Evolutionary conservation across 768 basidiomycete species (phyloP).

Genomic region (Phlebiopsis gigantea): DNA sequence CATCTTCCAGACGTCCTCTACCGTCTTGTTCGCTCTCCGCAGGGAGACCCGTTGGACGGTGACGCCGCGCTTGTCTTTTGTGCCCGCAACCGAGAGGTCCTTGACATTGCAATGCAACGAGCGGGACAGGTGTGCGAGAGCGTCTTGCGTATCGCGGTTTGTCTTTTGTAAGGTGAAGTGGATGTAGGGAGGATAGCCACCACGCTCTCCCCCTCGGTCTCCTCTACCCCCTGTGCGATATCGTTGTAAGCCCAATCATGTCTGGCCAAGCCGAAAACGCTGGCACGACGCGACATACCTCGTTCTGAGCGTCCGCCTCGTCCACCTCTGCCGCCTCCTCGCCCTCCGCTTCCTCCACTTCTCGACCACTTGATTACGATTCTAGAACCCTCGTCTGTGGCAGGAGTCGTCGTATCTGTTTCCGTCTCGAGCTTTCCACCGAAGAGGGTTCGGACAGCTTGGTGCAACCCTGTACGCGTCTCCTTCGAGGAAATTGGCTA

Average conservation of each 20-base stretch:
- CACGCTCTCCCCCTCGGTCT: slow-evolving; percentile 36
- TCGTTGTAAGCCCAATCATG: neutral
- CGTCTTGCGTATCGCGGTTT: slow-evolving; percentile 96
- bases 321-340: slow-evolving; percentile 43
- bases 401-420: slow-evolving; percentile 48
- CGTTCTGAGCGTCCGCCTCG: slow-evolving; percentile 38
- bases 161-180: slow-evolving; percentile 97
- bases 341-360: slow-evolving; percentile 40
- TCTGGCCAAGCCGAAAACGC: neutral
- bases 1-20: slow-evolving; percentile 81
- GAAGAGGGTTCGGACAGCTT: slow-evolving; percentile 75
- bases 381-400: slow-evolving; percentile 62
- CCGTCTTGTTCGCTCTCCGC: slow-evolving; percentile 66
- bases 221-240: neutral
- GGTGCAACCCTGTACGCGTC: slow-evolving; percentile 77
- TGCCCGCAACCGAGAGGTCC: slow-evolving; percentile 88
- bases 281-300: slow-evolving; percentile 10
- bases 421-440: slow-evolving; percentile 80
- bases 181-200: slow-evolving; percentile 76
- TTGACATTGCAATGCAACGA: slow-evolving; percentile 70
- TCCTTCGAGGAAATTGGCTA: slow-evolving; percentile 84
- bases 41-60: slow-evolving; percentile 90
- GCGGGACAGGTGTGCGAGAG: slow-evolving; percentile 74
- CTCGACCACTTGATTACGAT: slow-evolving; percentile 78
- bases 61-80: slow-evolving; percentile 97